Evolutionary conservation across 306 rosid genomes (phyloP).

Genomic region (Casuarina equisetifolia): DNA sequence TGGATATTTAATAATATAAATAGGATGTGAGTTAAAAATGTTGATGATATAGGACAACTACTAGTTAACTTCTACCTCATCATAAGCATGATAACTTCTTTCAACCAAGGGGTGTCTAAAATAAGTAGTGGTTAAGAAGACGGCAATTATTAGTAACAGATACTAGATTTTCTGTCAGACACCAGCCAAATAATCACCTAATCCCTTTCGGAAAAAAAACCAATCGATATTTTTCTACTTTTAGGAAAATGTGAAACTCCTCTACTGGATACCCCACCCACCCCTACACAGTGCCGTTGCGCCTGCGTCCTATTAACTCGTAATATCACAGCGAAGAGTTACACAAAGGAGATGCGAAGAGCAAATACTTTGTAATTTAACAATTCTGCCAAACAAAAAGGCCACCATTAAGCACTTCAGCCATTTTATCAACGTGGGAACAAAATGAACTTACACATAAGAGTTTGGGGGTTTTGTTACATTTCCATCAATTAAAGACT

Average conservation of each 20-base stretch:
- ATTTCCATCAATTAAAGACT: background rate
- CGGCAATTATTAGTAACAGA: background rate
- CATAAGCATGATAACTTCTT: too few species aligned
- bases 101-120: background rate
- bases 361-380: background rate
- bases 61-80: too few species aligned
- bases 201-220: slow-evolving; percentile 5
- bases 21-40: too few species aligned
- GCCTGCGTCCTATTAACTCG: slow-evolving; percentile 8
- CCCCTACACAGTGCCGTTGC: slow-evolving; percentile 3
- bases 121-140: background rate
- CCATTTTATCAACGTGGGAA: background rate
- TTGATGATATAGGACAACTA: too few species aligned
- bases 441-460: background rate
- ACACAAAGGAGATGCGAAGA: background rate
- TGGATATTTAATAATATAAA: too few species aligned
- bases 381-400: background rate
- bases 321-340: background rate
- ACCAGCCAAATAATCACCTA: background rate
- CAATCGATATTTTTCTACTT: background rate
- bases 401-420: slow-evolving; percentile 10
- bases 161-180: background rate
- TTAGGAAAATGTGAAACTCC: background rate
- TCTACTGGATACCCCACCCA: background rate
- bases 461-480: background rate